phyloP scores from a whole-genome alignment of 371 early-diverging fungal species.

The Conidiobolus coronatus region DNA sequence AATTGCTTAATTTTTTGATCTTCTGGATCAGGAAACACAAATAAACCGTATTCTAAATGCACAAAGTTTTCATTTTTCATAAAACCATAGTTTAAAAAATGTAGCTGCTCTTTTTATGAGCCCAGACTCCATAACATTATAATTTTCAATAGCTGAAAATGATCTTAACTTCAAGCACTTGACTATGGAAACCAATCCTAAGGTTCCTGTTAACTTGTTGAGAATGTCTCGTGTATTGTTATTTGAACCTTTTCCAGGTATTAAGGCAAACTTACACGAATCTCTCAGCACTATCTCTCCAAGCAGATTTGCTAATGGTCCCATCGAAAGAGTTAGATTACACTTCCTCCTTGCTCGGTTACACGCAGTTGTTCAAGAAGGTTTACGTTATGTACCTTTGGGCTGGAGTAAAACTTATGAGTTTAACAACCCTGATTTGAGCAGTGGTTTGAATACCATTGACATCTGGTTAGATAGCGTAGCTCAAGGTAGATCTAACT shows the following conservation, averaged over 20 bases:
- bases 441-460: slow-evolving; percentile 67
- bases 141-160: no score
- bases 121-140: no score
- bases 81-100: no score
- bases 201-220: slow-evolving; percentile 79
- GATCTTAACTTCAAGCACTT: no score
- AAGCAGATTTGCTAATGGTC: slow-evolving; percentile 34
- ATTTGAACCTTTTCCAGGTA: slow-evolving; percentile 91
- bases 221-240: slow-evolving; percentile 77
- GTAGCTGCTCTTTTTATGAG: no score
- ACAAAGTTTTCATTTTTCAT: no score
- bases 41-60: no score
- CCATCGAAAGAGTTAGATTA: slow-evolving; percentile 67
- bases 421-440: slow-evolving; percentile 93
- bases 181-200: slow-evolving; percentile 92
- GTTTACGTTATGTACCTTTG: slow-evolving; percentile 84
- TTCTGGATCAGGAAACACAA: no score
- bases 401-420: slow-evolving; percentile 96
- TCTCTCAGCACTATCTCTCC: slow-evolving; percentile 46
- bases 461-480: slow-evolving; percentile 75
- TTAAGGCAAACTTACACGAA: slow-evolving; percentile 79
- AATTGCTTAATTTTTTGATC: no score
- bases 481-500: slow-evolving; percentile 62
- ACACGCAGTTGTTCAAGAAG: slow-evolving; percentile 84
- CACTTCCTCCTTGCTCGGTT: slow-evolving; percentile 93